A percentile compares a stretch with the other conserved stretches of the same genome.
Conservation (phyloP, 192 early-diverging fungal species). For the Chytriomyces confervae region DNA sequence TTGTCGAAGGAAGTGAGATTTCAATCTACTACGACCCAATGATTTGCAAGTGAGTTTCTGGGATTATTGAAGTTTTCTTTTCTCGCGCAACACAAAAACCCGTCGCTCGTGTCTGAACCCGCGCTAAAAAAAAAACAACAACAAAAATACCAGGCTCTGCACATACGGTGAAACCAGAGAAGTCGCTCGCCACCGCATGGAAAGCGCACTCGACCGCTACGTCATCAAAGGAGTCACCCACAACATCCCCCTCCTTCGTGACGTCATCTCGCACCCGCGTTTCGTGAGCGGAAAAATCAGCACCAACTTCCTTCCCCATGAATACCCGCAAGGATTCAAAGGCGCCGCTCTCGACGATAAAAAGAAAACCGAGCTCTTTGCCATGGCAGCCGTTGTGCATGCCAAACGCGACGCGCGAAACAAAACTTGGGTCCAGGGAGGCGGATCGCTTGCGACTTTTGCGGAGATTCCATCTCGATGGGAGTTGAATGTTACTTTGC, state of each 20-base stretch:
- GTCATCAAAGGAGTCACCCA: slow-evolving; percentile 93
- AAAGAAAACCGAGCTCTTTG: slow-evolving; percentile 66
- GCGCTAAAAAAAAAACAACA: no score
- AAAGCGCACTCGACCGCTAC: slow-evolving; percentile 83
- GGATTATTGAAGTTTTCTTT: neutral
- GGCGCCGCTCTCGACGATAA: slow-evolving; percentile 65
- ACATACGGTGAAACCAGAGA: slow-evolving; percentile 79
- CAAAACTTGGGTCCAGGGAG: slow-evolving; percentile 59
- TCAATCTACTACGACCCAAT: slow-evolving; percentile 94
- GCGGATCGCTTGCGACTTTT: slow-evolving; percentile 26
- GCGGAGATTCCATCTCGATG: slow-evolving; percentile 13
- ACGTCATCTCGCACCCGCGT: slow-evolving; percentile 75
- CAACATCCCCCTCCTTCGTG: slow-evolving; percentile 91
- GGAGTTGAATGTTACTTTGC: slow-evolving; percentile 35
- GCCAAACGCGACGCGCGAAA: slow-evolving; percentile 69
- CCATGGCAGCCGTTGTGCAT: slow-evolving; percentile 70
- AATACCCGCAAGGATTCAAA: slow-evolving; percentile 88
- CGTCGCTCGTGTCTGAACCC: neutral
- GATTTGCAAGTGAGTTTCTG: slow-evolving; percentile 64
- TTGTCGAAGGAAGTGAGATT: slow-evolving; percentile 91
- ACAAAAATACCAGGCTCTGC: slow-evolving; percentile 73
- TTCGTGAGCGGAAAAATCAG: slow-evolving; percentile 79
- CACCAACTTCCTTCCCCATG: slow-evolving; percentile 85
- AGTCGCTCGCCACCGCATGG: slow-evolving; percentile 82
- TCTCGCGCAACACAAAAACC: neutral